These are phyloP conservation scores for Wickerhamomyces chambardii DNA, from an alignment of 805 yeast genomes.

Conservation along the genomic window DNA sequence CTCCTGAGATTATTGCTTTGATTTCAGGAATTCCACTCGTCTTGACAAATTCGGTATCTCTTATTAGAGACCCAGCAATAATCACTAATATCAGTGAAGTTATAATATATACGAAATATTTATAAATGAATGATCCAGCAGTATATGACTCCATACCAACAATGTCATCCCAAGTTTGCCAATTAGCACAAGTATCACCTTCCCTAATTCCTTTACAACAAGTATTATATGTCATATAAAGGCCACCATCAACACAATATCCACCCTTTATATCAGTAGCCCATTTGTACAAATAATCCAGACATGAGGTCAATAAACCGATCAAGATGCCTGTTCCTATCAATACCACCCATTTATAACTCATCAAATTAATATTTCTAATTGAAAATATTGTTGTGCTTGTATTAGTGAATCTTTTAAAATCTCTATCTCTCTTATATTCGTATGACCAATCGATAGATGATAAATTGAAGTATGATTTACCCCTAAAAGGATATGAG, in stretches of 20 bases:
- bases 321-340: constrained; percentile 33
- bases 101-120: constrained; percentile 27
- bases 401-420: background rate
- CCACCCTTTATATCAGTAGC: constrained; percentile 47
- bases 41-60: constrained; percentile 27
- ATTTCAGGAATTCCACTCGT: constrained; percentile 71
- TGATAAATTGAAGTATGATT: constrained; percentile 28
- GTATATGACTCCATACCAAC: constrained; percentile 13
- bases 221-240: constrained; percentile 15
- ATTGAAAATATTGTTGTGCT: background rate
- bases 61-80: constrained; percentile 21
- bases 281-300: constrained; percentile 41
- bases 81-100: constrained; percentile 29
- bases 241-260: constrained; percentile 27
- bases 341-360: constrained; percentile 37
- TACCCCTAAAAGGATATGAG: background rate
- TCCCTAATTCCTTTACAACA: constrained; percentile 20
- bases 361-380: constrained; percentile 1
- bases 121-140: constrained; percentile 20
- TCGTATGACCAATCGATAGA: constrained; percentile 48
- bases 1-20: constrained; percentile 60
- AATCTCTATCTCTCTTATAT: constrained; percentile 16
- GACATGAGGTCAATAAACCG: constrained; percentile 37
- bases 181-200: constrained; percentile 22
- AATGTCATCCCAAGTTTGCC: constrained; percentile 24